Evolutionary conservation across 306 rosid genomes (phyloP), one percentile per base, ranked within the genome.

Genomic region (Hippophae tibetana): DNA sequence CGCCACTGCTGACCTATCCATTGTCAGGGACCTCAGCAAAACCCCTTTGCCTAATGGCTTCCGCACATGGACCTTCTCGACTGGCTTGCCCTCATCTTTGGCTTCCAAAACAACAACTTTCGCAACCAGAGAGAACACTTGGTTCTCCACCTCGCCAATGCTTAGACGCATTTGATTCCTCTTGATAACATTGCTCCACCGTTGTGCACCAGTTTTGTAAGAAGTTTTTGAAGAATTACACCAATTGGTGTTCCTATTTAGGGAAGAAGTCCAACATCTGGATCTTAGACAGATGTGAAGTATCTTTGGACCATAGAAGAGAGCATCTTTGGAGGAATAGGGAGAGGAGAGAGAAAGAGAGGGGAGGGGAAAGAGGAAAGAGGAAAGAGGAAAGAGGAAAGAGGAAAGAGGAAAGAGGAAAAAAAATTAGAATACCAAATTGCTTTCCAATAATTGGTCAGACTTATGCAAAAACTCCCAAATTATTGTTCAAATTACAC

Each of bases 71-170:
- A 90, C 81, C 83, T 90, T 61, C 87, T 90, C 1, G 96, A 90
- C 67, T 90, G 98, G 98, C 86, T 90, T 0, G 84, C 89, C 7
- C 78, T 87, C 31, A 83, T 87, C 74, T 90, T 90, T 49, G 87
- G 96, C 0, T 87, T 90, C 65, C 98, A 90, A 27, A 72, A 18
- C 46, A 92, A 87, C 65, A 90, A 81, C 80, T 95, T 87, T 7
- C 86, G 95, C 8, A 90, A 90, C 79, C 98, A 90, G 77, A 74
- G 98, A 13, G 98, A 90, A 76, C 98, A 90, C 62, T 62, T 90
- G 0, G 90, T 87, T 1, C 98, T 90, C 60, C 98, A 90, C 77
- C 83, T 90, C 5, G 96, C 95, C 13, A 90, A 90, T 70, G 95
- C 93, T 25, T 95, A 90, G 92, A 87, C 85, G 98, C 92, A 96